phyloP scores from a whole-genome alignment of 164 flowering plant genomes.

The Platanus orientalis region DNA sequence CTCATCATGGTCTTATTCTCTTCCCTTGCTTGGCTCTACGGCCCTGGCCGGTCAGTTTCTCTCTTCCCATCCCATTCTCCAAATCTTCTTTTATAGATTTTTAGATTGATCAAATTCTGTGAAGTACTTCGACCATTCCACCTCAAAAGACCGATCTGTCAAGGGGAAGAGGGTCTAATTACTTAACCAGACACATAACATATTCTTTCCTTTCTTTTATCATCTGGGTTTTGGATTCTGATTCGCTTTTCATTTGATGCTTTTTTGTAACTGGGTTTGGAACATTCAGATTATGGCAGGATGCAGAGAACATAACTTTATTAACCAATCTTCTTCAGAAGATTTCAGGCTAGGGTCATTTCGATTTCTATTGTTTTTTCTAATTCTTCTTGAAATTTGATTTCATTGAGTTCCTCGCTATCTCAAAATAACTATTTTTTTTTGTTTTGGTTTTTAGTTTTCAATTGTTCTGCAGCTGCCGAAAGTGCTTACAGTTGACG shows the following conservation, averaged over 20 bases:
- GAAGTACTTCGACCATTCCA: no score
- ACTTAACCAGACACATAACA: no score
- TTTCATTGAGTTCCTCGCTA: not conserved
- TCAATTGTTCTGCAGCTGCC: slow-evolving; percentile 49
- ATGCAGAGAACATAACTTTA: slow-evolving; percentile 72
- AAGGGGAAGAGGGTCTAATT: no score
- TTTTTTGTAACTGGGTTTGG: not conserved
- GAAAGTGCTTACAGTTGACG: slow-evolving; percentile 78
- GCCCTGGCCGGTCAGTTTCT: slow-evolving; percentile 71
- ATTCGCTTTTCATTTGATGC: not conserved
- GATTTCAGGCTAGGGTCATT: slow-evolving; percentile 49
- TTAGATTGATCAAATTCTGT: not conserved
- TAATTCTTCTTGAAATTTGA: not conserved
- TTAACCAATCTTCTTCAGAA: slow-evolving; percentile 53
- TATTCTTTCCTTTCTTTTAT: not conserved
- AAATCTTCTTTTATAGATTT: not conserved
- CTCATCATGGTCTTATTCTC: slow-evolving; percentile 73
- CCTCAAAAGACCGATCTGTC: no score
- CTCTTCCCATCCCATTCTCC: not conserved
- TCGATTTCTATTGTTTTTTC: slow-evolving; percentile 6
- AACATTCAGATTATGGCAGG: slow-evolving; percentile 82
- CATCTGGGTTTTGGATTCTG: no score
- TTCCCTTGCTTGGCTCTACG: slow-evolving; percentile 91
- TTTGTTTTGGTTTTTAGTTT: not conserved
- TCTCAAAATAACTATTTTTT: not conserved